A percentile compares a stretch with the other conserved stretches of the same genome.
These are phyloP conservation scores for Penicillium chermesinum DNA, from an alignment of 495 filamentous ascomycete species.

Conservation along the genomic window DNA sequence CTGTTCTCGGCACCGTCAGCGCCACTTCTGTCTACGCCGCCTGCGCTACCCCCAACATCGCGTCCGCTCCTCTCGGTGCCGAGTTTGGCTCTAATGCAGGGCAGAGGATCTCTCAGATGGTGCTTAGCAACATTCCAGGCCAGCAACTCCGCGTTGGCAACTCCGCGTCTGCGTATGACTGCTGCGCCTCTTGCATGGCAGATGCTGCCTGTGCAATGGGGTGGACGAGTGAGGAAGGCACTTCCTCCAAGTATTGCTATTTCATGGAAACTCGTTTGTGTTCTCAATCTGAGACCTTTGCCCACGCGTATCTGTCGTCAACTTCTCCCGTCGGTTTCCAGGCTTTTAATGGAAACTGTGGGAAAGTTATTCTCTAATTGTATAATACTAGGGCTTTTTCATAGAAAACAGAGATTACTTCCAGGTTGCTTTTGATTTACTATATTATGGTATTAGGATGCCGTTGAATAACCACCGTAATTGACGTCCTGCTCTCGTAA, in stretches of 20 bases:
- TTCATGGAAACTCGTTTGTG: not conserved
- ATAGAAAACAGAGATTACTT: too few species aligned
- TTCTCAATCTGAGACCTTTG: not conserved
- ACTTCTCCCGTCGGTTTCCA: not conserved
- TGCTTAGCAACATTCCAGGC: not conserved
- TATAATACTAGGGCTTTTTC: too few species aligned
- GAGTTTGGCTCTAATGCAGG: slow-evolving; percentile 2
- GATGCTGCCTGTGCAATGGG: not conserved
- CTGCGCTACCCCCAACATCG: slow-evolving; percentile 9
- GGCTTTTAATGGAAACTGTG: not conserved
- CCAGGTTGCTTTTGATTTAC: too few species aligned
- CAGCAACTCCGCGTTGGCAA: not conserved
- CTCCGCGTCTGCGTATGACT: not conserved
- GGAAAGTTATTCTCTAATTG: too few species aligned
- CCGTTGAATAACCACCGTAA: too few species aligned
- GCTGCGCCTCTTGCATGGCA: not conserved
- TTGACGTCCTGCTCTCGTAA: too few species aligned
- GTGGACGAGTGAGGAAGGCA: too few species aligned
- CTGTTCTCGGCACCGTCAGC: not conserved
- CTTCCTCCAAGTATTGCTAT: not conserved
- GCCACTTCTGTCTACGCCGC: slow-evolving; percentile 1
- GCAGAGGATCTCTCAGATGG: not conserved
- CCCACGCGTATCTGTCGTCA: not conserved
- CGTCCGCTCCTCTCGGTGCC: slow-evolving; percentile 1
- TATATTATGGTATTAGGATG: too few species aligned